phyloP scores from a whole-genome alignment of 768 basidiomycete species.

The Agrocybe pediades region DNA sequence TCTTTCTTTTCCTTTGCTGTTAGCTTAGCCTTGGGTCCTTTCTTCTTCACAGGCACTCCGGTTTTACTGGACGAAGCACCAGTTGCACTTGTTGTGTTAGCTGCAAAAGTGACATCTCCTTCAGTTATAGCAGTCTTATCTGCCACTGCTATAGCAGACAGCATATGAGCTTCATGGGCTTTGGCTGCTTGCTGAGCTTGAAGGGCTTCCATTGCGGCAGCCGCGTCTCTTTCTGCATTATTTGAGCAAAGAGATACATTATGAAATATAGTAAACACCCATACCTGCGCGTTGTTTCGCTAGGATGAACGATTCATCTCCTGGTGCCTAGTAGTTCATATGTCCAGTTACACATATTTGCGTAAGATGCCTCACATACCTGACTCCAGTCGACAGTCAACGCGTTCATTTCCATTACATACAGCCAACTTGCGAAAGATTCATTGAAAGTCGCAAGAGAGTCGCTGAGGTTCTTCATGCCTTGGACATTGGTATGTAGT shows the following conservation, averaged over 20 bases:
- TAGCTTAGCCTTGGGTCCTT: constrained; percentile 64
- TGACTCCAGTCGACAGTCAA: constrained; percentile 93
- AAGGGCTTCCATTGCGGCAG: constrained; percentile 55
- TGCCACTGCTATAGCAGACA: constrained; percentile 21
- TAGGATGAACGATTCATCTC: constrained; percentile 57
- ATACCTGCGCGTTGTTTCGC: constrained; percentile 64
- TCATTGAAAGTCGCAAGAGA: constrained; percentile 89
- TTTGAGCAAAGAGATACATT: not conserved
- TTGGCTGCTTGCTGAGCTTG: constrained; percentile 37
- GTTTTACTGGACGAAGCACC: constrained; percentile 34
- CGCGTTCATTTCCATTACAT: constrained; percentile 93
- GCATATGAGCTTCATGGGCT: constrained; percentile 34
- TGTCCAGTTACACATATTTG: constrained; percentile 4
- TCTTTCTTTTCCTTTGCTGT: constrained; percentile 85
- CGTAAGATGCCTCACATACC: constrained; percentile 38
- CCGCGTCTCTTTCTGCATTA: constrained; percentile 57
- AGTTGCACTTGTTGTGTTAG: constrained; percentile 39
- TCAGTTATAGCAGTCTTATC: constrained; percentile 45
- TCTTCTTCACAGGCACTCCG: constrained; percentile 48
- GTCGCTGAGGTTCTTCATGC: constrained; percentile 69
- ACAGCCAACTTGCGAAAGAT: constrained; percentile 88
- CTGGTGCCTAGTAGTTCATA: constrained; percentile 49
- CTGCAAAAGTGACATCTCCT: constrained; percentile 41
- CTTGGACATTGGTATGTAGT: constrained; percentile 74
- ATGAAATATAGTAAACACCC: constrained; percentile 8